Conservation (phyloP, 768 basidiomycete genomes). For the Calocera viscosa region DNA sequence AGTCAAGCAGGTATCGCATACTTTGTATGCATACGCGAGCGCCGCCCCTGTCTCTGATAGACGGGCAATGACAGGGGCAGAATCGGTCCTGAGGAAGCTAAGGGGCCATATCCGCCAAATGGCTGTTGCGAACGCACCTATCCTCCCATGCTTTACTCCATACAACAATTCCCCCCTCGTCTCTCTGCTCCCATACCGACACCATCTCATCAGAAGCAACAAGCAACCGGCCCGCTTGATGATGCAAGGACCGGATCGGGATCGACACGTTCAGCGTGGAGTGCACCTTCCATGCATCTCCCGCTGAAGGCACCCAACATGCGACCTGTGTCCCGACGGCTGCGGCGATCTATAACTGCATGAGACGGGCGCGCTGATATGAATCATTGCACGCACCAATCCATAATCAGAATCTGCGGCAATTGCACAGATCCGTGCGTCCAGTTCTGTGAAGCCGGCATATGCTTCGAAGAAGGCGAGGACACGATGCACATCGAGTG, state of each 20-base stretch:
- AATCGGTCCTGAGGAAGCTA: neutral
- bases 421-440: constrained; percentile 44
- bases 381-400: constrained; percentile 43
- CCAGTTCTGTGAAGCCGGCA: constrained; percentile 39
- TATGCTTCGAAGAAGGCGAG: constrained; percentile 74
- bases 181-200: constrained; percentile 12
- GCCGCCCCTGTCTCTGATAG: neutral
- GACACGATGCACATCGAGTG: constrained; percentile 50
- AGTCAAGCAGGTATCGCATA: neutral
- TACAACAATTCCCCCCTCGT: constrained; percentile 11
- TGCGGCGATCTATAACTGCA: constrained; percentile 49
- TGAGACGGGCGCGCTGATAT: constrained; percentile 1
- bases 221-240: constrained; percentile 8
- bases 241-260: neutral
- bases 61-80: neutral
- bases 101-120: neutral
- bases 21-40: neutral
- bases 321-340: constrained; percentile 56
- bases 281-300: constrained; percentile 64
- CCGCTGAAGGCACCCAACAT: constrained; percentile 64
- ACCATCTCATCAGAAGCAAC: constrained; percentile 10
- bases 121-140: constrained; percentile 1
- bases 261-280: constrained; percentile 51
- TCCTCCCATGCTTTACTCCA: constrained; percentile 14
- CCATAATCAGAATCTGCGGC: constrained; percentile 69